Base-by-base conservation (phyloP, 2,329 filamentous ascomycete genomes). In the Fusarium protoensiforme region DNA sequence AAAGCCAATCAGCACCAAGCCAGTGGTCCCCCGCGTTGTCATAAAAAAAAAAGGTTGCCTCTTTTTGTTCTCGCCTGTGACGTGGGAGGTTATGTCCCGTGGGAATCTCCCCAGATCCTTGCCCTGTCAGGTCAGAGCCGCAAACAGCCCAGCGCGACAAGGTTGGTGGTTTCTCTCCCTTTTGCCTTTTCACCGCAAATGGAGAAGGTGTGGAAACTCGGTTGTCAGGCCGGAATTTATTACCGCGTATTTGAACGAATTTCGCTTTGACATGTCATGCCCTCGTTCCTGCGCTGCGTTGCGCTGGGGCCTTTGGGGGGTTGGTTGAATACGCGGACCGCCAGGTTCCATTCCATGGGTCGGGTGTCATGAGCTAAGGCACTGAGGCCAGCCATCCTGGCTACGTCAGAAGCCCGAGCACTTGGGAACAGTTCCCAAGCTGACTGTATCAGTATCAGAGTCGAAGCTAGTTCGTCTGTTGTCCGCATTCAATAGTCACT, bases 11-110 rank as follows among this genome's bases (percentile, higher is more conserved):
- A 68, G 36, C 39, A 41, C 20, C 33, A 41, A 41, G 27, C 20
- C 48, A 31, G 24, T 61, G 61, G 64, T 73, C 71, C 71, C 71
- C 71, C 67, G 64, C 71, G 71, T 43, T 62, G 59, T 33, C 33
- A 48, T 58, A 57, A 46, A 27, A 27, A 48, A 61, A 57, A 46
- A 27, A 27, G 43, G 16, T 5, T 13, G 46, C 29, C 16, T 51
- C 46, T 51, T 31, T 31, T 51, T 29, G 24, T 31, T 51, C 24
- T 51, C 27, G 46, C 18, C 24, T 7, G 46, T 51, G 46, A 51
- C 46, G 46, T 51, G 24, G 6, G 46, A 31, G 46, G 46, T 51
- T 48, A 7, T 22, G 13, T 46, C 41, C 10, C n/a, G 18, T 39
- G 6, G 39, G 43, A 59, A 59, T 59, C 57, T 59, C 8, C 18